Evolutionary conservation across 768 basidiomycete genomes (phyloP), one percentile per base, ranked within the genome.

Genomic region (Pulveroboletus sp.): DNA sequence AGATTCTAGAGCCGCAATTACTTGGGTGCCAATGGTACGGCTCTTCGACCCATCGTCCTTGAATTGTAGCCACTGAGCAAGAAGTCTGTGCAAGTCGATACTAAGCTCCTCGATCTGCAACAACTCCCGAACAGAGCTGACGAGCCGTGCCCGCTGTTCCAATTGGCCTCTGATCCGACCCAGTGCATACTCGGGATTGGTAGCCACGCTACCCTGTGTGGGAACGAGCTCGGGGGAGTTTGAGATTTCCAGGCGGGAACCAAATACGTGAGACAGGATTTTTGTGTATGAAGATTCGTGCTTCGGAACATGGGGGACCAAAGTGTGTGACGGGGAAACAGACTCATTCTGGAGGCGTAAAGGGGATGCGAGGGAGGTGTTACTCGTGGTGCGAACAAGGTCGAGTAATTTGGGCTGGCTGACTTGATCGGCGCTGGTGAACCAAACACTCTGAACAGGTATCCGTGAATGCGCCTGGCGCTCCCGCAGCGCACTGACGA

Each of bases 201-300:
- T 95, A 15, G 92, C 90, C 39, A 83, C 67, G 39, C 78, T 71
- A 10, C 92, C 93, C 50, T 87, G 79, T 12, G 82, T 68, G 9
- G 79, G 63, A 44, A 92, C 82, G 15, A 87, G 76, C 38, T 79
- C 72, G 0, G 92, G 93, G 3, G 86, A 83, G 69, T 99, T 98
- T 60, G 85, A 76, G 51, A 99, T 77, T 54, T 93, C 85, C 1
- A 98, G 73, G 2, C 89, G 80, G 8, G 84, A 80, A 37, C 73
- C 76, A 64, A 97, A 94, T 31, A 96, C 73, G 49, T 90, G 86
- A 6, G 76, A 68, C 47, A 99, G 81, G 24, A 97, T 86, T 65
- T 86, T 89, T 54, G 88, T 93, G 74, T 98, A 98, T 9, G 93
- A 85, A 2, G 80, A 72, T 71, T 99, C 96, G 64, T 95, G 90